phyloP scores from a whole-genome alignment of 2,329 filamentous ascomycete genomes.

The Xylariaceae sp. region DNA sequence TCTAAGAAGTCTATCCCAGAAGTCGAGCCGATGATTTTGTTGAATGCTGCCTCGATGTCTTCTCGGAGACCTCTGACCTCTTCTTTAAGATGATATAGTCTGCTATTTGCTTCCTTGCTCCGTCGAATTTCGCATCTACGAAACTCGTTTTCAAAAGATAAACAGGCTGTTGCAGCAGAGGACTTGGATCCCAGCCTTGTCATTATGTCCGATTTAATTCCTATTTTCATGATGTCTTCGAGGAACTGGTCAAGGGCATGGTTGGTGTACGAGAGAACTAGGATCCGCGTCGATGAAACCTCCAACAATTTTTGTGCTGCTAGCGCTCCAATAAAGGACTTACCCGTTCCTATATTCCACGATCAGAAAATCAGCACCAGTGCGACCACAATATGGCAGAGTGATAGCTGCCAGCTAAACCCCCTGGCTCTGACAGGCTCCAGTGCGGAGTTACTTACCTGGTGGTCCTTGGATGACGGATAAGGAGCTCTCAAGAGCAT shows the following conservation, averaged over 20 bases:
- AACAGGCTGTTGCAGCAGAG: slow-evolving; percentile 32
- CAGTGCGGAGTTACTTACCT: slow-evolving; percentile 53
- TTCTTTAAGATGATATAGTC: background rate
- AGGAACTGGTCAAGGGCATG: slow-evolving; percentile 70
- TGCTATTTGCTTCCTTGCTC: background rate
- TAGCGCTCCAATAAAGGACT: slow-evolving; percentile 72
- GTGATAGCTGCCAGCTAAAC: too few species aligned
- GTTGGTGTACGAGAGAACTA: slow-evolving; percentile 71
- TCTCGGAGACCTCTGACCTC: too few species aligned
- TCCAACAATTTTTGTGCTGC: slow-evolving; percentile 59
- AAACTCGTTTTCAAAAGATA: background rate
- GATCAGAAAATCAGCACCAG: too few species aligned
- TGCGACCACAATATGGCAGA: too few species aligned
- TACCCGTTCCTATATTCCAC: slow-evolving; percentile 65
- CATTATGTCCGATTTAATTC: slow-evolving; percentile 56
- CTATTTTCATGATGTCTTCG: slow-evolving; percentile 64
- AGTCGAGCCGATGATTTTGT: background rate
- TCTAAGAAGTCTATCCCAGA: background rate
- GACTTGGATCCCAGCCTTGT: slow-evolving; percentile 67
- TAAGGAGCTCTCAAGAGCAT: slow-evolving; percentile 5
- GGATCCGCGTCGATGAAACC: slow-evolving; percentile 54
- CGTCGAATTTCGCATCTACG: background rate
- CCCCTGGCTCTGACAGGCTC: too few species aligned
- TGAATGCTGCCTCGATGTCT: background rate
- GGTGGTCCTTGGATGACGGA: slow-evolving; percentile 72